phyloP scores from a whole-genome alignment of 768 basidiomycete genomes.

The Tylopilus subfusipes region DNA sequence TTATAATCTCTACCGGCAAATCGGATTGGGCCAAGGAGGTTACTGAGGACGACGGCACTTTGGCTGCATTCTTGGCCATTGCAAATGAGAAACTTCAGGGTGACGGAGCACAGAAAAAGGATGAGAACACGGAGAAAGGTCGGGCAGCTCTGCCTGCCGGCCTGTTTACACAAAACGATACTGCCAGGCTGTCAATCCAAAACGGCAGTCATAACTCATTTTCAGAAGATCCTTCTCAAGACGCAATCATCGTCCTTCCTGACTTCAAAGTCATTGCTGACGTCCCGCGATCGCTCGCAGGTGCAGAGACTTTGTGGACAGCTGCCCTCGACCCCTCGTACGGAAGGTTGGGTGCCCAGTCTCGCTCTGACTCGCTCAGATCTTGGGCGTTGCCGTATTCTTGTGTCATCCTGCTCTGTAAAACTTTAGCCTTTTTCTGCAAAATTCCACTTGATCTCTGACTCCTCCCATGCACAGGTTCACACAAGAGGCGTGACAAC shows the following conservation, averaged over 20 bases:
- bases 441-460: neutral
- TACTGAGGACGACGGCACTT: constrained; percentile 62
- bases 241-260: constrained; percentile 87
- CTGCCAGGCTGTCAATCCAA: constrained; percentile 61
- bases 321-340: constrained; percentile 58
- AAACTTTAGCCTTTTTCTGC: constrained; percentile 30
- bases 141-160: constrained; percentile 37
- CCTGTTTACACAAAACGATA: constrained; percentile 54
- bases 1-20: constrained; percentile 87
- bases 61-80: constrained; percentile 56
- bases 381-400: constrained; percentile 87
- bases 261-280: constrained; percentile 84
- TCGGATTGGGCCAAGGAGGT: constrained; percentile 86
- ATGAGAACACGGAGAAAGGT: constrained; percentile 1
- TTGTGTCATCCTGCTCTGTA: constrained; percentile 86
- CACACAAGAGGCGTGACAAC: constrained; percentile 91
- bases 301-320: constrained; percentile 69
- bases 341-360: constrained; percentile 42
- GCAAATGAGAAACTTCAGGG: constrained; percentile 17
- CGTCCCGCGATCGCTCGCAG: constrained; percentile 57
- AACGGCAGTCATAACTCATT: constrained; percentile 82
- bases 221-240: constrained; percentile 52
- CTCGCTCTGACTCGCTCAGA: constrained; percentile 47
- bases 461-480: constrained; percentile 49
- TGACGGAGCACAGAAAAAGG: neutral